Base-by-base conservation (phyloP, 2,329 filamentous ascomycete species). In the Aureobasidium subglaciale region DNA sequence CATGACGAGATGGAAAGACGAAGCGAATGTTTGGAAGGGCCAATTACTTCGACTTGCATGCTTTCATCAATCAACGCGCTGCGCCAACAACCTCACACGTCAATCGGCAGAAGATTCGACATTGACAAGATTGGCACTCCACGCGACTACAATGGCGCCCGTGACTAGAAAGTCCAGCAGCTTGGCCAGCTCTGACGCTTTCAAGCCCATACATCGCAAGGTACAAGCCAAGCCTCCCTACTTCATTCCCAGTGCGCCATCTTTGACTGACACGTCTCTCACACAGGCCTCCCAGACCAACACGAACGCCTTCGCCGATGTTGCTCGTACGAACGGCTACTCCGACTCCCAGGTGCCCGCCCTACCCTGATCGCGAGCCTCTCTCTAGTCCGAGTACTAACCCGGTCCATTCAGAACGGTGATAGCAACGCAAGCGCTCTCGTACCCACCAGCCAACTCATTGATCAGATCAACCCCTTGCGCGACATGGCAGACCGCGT, bases 401-500 rank as follows among this genome's bases (percentile, higher is more conserved):
- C 32, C 13, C 22, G 9, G 16, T 4, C 22, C 10, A 22, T 16
- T 7, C 30, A 60, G 24, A 32, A 35, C 20, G 30, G 25, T n/a
- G 32, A 37, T 16, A 41, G 32, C 32, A 49, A 55, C 16, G 30
- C 20, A 9, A 24, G 18, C n/a, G 49, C 56, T 15, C 43, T 48
- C 29, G 43, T 53, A 30, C 20, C 71, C 30, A 70, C 72, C 15
- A 71, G 74, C 22, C 74, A 76, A 59, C 71, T 78, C 18, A 72
- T 73, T 54, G 73, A 80, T 63, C 75, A 77, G 29, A 69, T 85
- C 27, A 78, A 81, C 61, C 82, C 82, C 16, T 72, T 87, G 60
- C 81, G 82, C 67, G 77, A 80, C 60, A 82, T 84, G 62, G 83
- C 83, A 58, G 81, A 88, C 61, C 79, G 81, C 40, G 83, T 88